Evolutionary conservation across 805 yeast genomes (phyloP).

Genomic region (Ogataea kodamae): DNA sequence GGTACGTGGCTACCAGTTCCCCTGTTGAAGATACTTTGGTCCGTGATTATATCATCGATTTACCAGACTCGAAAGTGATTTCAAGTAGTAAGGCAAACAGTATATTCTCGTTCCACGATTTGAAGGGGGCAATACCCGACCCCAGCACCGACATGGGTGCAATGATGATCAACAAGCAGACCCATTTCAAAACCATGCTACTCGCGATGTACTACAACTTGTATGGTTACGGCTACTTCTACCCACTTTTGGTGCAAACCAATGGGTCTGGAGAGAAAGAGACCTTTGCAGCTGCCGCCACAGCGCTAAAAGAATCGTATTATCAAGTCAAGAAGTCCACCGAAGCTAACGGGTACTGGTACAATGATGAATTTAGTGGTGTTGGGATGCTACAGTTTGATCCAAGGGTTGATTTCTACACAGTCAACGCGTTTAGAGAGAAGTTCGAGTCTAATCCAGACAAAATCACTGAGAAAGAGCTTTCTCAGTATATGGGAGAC

Average conservation of each 20-base stretch:
- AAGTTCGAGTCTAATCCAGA: conserved; percentile 23
- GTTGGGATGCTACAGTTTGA: conserved; percentile 54
- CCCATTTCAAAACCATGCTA: conserved; percentile 45
- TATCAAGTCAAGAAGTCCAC: conserved; percentile 46
- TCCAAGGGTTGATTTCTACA: conserved; percentile 41
- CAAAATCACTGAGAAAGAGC: conserved; percentile 16
- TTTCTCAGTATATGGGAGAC: conserved; percentile 19
- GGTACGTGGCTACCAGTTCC: conserved; percentile 58
- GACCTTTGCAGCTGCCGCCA: conserved; percentile 50
- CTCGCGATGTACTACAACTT: conserved; percentile 48
- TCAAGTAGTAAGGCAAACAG: conserved; percentile 28
- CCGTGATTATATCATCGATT: conserved; percentile 30
- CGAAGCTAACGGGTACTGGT: conserved; percentile 47
- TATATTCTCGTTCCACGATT: conserved; percentile 25
- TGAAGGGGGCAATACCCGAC: conserved; percentile 46
- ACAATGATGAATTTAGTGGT: conserved; percentile 37
- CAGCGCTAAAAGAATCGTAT: conserved; percentile 37
- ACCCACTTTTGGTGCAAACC: conserved; percentile 40
- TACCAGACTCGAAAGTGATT: conserved; percentile 19
- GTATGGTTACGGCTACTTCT: conserved; percentile 41
- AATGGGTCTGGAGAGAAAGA: conserved; percentile 48
- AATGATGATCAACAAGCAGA: conserved; percentile 43
- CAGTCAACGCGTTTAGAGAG: conserved; percentile 23
- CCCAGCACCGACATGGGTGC: conserved; percentile 51
- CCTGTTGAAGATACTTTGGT: conserved; percentile 33